Conservation (phyloP, 176 grass and related monocot genomes). For the Microstegium vimineum region DNA sequence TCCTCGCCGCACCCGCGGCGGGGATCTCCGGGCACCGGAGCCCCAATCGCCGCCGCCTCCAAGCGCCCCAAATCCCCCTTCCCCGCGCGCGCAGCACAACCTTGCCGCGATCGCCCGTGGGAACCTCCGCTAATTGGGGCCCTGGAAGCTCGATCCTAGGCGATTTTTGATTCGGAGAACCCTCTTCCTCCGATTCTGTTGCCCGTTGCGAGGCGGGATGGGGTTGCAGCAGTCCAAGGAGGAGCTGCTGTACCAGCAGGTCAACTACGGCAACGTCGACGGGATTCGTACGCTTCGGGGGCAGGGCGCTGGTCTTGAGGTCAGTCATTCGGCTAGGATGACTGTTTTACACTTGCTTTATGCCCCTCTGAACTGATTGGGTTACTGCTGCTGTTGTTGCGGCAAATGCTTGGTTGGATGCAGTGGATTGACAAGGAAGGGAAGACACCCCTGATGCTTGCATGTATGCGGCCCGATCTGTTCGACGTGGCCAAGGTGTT, state of each 20-base stretch:
- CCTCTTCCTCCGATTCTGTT: background rate
- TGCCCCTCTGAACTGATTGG: background rate
- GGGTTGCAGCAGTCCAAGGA: constrained; percentile 90
- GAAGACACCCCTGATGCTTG: constrained; percentile 79
- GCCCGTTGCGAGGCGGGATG: constrained; percentile 28
- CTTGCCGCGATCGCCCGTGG: too few species aligned
- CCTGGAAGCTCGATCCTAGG: background rate
- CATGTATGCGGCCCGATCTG: constrained; percentile 74
- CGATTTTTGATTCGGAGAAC: background rate
- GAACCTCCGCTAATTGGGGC: background rate
- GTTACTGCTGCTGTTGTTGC: too few species aligned
- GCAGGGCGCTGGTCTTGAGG: constrained; percentile 79
- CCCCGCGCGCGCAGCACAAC: background rate
- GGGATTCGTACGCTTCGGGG: constrained; percentile 55
- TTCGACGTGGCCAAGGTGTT: constrained; percentile 57
- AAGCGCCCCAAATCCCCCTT: too few species aligned
- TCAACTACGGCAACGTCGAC: constrained; percentile 74
- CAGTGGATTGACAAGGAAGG: constrained; percentile 98
- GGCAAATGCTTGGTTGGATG: constrained; percentile 20
- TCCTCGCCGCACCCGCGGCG: background rate
- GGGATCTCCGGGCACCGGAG: constrained; percentile 14
- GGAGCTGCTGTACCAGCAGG: constrained; percentile 89
- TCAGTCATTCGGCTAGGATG: background rate
- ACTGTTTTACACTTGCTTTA: background rate
- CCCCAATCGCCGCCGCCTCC: background rate